These are phyloP conservation scores for Diphasiastrum complanatum DNA, from an alignment of 83 land plant genomes.

Conservation along the genomic window DNA sequence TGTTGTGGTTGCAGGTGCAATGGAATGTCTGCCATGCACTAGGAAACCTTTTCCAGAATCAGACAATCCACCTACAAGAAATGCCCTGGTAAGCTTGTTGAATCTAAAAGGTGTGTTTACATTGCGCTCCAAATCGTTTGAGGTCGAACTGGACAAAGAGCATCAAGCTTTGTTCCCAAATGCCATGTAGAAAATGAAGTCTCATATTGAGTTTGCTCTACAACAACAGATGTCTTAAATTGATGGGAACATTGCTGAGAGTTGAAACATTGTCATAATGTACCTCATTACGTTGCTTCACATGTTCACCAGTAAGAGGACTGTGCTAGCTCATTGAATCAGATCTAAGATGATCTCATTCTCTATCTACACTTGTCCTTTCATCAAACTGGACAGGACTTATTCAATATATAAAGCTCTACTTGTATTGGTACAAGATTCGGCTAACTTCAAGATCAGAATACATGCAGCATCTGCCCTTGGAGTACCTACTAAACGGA, in stretches of 20 bases:
- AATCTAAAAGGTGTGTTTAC: neutral
- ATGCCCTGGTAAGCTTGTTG: conserved; percentile 53
- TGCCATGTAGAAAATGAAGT: too few species aligned
- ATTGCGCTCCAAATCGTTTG: neutral
- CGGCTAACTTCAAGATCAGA: conserved; percentile 86
- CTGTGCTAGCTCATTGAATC: neutral
- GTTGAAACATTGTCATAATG: too few species aligned
- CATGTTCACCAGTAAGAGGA: too few species aligned
- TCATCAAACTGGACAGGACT: conserved; percentile 43
- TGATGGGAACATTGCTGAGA: too few species aligned
- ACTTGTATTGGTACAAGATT: conserved; percentile 76
- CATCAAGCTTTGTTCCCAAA: conserved; percentile 11
- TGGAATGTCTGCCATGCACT: conserved; percentile 99
- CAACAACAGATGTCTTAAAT: too few species aligned
- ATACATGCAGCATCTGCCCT: conserved; percentile 94
- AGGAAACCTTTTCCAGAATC: conserved; percentile 79
- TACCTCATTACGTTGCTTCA: too few species aligned
- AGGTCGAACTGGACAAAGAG: neutral
- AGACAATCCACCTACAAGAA: conserved; percentile 45
- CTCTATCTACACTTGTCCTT: neutral
- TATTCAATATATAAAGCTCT: conserved; percentile 80
- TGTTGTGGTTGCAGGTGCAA: conserved; percentile 57
- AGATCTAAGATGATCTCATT: too few species aligned
- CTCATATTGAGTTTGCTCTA: too few species aligned
- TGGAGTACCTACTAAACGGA: conserved; percentile 60